Base-by-base conservation (phyloP, 768 basidiomycete species). In the Pluteus cervinus region DNA sequence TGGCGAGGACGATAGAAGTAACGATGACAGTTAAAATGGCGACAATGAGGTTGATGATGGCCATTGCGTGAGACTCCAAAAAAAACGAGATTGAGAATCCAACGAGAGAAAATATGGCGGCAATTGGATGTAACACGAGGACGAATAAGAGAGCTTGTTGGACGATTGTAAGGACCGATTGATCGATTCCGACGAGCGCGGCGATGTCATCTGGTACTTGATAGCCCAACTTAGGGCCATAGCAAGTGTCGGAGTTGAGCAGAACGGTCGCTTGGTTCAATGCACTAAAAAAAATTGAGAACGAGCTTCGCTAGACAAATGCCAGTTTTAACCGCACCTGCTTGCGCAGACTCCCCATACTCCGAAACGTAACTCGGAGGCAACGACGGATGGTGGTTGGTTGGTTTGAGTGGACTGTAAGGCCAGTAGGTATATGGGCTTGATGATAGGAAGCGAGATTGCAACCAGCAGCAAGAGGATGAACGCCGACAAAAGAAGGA, bases 311-410 rank as follows among this genome's bases (percentile, higher is more conserved):
- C 58, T 34, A 39, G 45, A 35, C n/a, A n/a, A n/a, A n/a, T n/a
- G n/a, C n/a, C n/a, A n/a, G n/a, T n/a, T n/a, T n/a, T n/a, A 35
- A 10, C 43, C 52, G 40, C 39, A 71, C 77, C 67, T 75, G n/a
- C 58, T 58, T 1, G 79, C 79, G 57, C 89, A 92, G 24, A 81
- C 67, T 1, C 89, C 89, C 82, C 87, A 90, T 4, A 89, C 80
- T 3, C 89, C 89, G 43, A 89, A 82, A 24, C 76, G 69, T 7
- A 88, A 57, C 46, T 69, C 63, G 3, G 77, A 80, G 20, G 78
- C 77, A 9, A 76, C 57, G 42, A 67, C 66, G 8, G 79, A 76
- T 23, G 52, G 46, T 2, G 68, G 66, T 33, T 60, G 54, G 28
- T 39, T 48, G 0, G 46, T 43, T 6, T 50, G 31, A 0, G 53